Evolutionary conservation across 1,284 basidiomycete species (phyloP).

Genomic region (Melampsora abietis-canadensis): DNA sequence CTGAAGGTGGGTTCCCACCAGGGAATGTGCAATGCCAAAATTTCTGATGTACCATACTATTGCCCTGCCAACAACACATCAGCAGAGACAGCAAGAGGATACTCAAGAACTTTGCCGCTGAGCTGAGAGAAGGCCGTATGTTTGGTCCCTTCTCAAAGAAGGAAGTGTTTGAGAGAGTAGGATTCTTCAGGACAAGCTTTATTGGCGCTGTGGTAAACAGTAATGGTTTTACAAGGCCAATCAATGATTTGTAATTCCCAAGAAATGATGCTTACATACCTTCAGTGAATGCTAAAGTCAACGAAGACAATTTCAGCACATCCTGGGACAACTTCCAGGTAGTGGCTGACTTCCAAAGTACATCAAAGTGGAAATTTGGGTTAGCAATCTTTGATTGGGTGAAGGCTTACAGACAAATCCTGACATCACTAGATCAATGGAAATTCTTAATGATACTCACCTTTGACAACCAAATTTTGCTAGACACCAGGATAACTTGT

Average conservation of each 20-base stretch:
- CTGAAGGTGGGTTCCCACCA: not conserved
- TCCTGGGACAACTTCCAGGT: not conserved
- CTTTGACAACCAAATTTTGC: not conserved
- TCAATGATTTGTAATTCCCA: slow-evolving; percentile 9
- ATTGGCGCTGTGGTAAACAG: not conserved
- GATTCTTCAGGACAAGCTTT: slow-evolving; percentile 10
- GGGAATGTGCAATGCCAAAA: not conserved
- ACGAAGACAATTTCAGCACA: not conserved
- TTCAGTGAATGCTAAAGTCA: not conserved
- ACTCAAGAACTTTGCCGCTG: too few relatives aligned
- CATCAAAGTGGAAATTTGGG: not conserved
- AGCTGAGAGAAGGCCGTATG: not conserved
- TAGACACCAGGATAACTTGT: not conserved
- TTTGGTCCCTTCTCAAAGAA: slow-evolving; percentile 3
- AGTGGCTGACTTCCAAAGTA: not conserved
- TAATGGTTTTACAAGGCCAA: not conserved
- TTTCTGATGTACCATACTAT: not conserved
- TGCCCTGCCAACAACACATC: too few relatives aligned
- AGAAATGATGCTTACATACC: not conserved
- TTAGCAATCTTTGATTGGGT: slow-evolving; percentile 1
- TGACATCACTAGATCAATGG: not conserved
- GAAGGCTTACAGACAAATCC: slow-evolving; percentile 16
- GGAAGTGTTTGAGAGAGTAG: not conserved
- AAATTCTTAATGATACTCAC: not conserved
- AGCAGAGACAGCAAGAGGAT: too few relatives aligned